These are phyloP conservation scores for Teunomyces cretensis DNA, from an alignment of 805 yeast genomes.

Conservation along the genomic window DNA sequence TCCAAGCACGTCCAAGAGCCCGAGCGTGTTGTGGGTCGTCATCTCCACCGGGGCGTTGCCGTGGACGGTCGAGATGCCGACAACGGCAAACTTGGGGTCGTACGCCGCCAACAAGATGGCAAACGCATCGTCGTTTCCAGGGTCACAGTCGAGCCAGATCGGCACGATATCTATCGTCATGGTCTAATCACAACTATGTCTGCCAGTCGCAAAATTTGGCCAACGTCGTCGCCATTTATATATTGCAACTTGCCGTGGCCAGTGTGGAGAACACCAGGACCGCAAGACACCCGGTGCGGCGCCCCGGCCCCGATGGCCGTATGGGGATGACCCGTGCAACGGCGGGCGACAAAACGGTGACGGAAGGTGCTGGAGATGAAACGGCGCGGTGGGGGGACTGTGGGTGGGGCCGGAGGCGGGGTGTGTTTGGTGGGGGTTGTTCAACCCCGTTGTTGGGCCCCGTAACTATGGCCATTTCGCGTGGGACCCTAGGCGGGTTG, in stretches of 20 bases:
- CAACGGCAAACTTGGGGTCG: constrained; percentile 55
- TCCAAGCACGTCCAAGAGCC: constrained; percentile 59
- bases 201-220: too few relatives aligned
- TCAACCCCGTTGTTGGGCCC: too few relatives aligned
- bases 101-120: constrained; percentile 66
- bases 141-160: constrained; percentile 89
- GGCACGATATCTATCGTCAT: constrained; percentile 43
- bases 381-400: too few relatives aligned
- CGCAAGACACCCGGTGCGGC: background rate
- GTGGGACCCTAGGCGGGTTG: background rate
- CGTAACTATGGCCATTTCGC: too few relatives aligned
- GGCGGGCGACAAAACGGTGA: too few relatives aligned
- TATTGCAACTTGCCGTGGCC: background rate
- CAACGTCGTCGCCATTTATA: too few relatives aligned
- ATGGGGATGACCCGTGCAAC: too few relatives aligned
- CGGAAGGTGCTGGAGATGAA: too few relatives aligned
- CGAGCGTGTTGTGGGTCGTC: constrained; percentile 69
- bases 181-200: too few relatives aligned
- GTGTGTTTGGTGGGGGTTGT: too few relatives aligned
- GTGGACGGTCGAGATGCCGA: constrained; percentile 74
- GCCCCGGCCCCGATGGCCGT: background rate
- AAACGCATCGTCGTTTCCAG: constrained; percentile 86
- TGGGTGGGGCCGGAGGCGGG: too few relatives aligned
- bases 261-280: constrained; percentile 2
- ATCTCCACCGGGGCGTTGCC: constrained; percentile 66